These are phyloP conservation scores for Saccharomyces paradoxus DNA, from an alignment of 805 yeast species.

Conservation along the genomic window DNA sequence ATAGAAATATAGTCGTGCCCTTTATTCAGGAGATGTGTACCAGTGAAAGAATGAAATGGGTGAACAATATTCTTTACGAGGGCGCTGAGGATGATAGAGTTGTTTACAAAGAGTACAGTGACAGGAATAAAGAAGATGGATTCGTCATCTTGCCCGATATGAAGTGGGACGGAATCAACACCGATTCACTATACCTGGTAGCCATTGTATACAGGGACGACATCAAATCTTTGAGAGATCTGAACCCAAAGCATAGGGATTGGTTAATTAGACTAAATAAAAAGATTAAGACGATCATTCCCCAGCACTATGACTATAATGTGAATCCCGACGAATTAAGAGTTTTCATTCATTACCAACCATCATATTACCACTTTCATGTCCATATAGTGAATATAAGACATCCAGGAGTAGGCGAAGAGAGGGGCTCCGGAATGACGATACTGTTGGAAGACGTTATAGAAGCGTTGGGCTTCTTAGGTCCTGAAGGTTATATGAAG, in stretches of 20 bases:
- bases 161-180: slow-evolving; percentile 83
- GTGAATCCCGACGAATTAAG: slow-evolving; percentile 53
- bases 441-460: slow-evolving; percentile 73
- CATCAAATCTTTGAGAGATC: slow-evolving; percentile 67
- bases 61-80: slow-evolving; percentile 66
- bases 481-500: slow-evolving; percentile 48
- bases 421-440: slow-evolving; percentile 74
- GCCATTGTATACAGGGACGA: slow-evolving; percentile 66
- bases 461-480: slow-evolving; percentile 51
- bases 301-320: slow-evolving; percentile 36
- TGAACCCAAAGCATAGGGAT: slow-evolving; percentile 47
- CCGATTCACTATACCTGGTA: slow-evolving; percentile 67
- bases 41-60: slow-evolving; percentile 83
- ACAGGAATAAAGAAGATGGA: slow-evolving; percentile 42
- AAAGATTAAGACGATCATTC: slow-evolving; percentile 42
- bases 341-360: slow-evolving; percentile 85
- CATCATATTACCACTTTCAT: slow-evolving; percentile 93
- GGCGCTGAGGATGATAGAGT: slow-evolving; percentile 82
- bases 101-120: slow-evolving; percentile 47
- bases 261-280: slow-evolving; percentile 45
- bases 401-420: slow-evolving; percentile 60
- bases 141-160: slow-evolving; percentile 84
- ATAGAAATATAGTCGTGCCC: slow-evolving; percentile 56
- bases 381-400: slow-evolving; percentile 74
- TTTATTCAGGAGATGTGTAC: slow-evolving; percentile 61